Conservation (phyloP, 1,139 yeast species). For the Blastobotrys arbuscula region DNA sequence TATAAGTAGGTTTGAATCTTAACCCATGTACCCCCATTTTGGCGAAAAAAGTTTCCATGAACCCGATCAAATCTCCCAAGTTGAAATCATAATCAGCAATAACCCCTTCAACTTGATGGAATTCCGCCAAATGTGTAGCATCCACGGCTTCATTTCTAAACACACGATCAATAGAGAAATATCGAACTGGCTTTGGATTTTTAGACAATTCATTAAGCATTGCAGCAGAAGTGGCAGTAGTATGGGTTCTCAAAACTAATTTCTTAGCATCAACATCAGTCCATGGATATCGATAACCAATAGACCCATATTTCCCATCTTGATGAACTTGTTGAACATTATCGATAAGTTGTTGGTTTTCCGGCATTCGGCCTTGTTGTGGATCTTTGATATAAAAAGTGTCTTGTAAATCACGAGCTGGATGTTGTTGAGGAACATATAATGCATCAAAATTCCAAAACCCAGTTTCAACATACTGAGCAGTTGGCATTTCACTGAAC, state of each 20-base stretch:
- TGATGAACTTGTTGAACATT: constrained; percentile 81
- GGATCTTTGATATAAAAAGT: constrained; percentile 97
- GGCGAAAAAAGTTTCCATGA: constrained; percentile 95
- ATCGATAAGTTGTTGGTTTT: constrained; percentile 70
- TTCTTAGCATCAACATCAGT: constrained; percentile 81
- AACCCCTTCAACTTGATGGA: constrained; percentile 99
- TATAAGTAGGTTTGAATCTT: constrained; percentile 97
- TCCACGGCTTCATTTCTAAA: constrained; percentile 99
- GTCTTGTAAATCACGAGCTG: constrained; percentile 98
- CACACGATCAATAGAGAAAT: constrained; percentile 95
- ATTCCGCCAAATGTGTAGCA: constrained; percentile 99
- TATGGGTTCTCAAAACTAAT: constrained; percentile 93
- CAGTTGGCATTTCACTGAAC: constrained; percentile 97
- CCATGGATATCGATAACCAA: constrained; percentile 99
- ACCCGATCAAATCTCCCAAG: constrained; percentile 92
- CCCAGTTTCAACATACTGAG: constrained; percentile 95
- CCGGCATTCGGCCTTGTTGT: constrained; percentile 67
- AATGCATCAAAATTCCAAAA: constrained; percentile 98
- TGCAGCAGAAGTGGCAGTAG: constrained; percentile 87
- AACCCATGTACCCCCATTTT: constrained; percentile 96
- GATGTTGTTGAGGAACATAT: constrained; percentile 98
- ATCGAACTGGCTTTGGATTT: constrained; percentile 67
- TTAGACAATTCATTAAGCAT: constrained; percentile 80
- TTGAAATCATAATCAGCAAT: constrained; percentile 94
- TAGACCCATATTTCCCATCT: constrained; percentile 86